Base-by-base conservation (phyloP, 306 rosid genomes). In the Ziziphus jujuba region DNA sequence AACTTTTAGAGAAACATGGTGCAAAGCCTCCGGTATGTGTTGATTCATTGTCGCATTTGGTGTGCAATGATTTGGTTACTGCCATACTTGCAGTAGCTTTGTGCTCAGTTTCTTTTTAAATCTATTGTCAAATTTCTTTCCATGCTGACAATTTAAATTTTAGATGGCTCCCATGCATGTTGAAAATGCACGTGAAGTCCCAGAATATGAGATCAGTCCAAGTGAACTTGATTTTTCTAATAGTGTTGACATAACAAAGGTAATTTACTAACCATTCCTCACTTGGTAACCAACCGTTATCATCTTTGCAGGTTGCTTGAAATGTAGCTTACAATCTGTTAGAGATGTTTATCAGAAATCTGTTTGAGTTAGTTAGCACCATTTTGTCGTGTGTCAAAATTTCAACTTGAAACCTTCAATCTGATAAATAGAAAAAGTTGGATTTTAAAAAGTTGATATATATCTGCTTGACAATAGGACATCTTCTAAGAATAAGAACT, bases 131-230 rank as follows among this genome's bases (percentile, higher is more conserved):
- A 2, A 0, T 2, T 21, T 45, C 22, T 52, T 61, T 45, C 50
- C 54, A n/a, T 72, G 57, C 14, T 44, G 69, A 38, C 56, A 28
- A 65, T 74, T 72, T 62, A 16, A 62, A 21, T 43, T 73, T 72
- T 81, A 93, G 97, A 76, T 80, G 90, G 91, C 96, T 54, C 86
- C 96, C 22, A 90, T 93, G 97, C 96, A 79, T 72, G 98, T 92
- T 13, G 61, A 75, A 36, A 84, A 83, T 69, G 82, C 90, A 12
- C 85, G 86, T 33, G 91, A 92, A 78, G 97, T 92, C 63, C 98
- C 98, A 0, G 97, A 92, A 59, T 89, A 92, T 59, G 98, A 92
- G 80, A 87, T 92, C 56, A 58, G 84, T 82, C 84, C 98, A 2
- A 86, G 67, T 55, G 97, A 92, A 64, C 84, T 92, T 64, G 98